These are phyloP conservation scores for Sporothrix phasma DNA, from an alignment of 2,329 filamentous ascomycete species.

Conservation along the genomic window DNA sequence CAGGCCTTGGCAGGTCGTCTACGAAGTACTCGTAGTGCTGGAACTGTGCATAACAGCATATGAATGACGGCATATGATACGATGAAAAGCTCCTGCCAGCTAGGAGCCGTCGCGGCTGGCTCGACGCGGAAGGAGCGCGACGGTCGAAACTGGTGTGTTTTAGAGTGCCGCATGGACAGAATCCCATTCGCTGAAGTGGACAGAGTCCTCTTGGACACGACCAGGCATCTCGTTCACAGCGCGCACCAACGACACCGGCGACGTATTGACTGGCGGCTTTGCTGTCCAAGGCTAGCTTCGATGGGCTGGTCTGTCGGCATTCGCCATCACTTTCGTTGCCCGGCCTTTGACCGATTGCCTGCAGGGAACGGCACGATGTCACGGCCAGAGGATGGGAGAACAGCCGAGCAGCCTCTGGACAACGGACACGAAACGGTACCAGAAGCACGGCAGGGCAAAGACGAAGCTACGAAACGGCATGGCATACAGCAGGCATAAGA, in stretches of 20 bases:
- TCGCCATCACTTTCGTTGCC: not conserved
- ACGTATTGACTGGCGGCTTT: not conserved
- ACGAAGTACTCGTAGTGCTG: too few relatives aligned
- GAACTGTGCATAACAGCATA: not conserved
- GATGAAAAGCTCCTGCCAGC: not conserved
- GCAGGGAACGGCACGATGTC: too few relatives aligned
- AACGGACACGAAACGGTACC: not conserved
- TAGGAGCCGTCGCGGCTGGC: not conserved
- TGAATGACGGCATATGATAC: too few relatives aligned
- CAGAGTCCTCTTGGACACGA: not conserved
- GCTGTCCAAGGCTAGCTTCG: conserved; percentile 5
- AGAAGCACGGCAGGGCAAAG: not conserved
- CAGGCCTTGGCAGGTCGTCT: conserved; percentile 1
- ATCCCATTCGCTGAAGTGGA: not conserved
- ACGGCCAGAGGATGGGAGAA: too few relatives aligned
- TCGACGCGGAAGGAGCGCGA: not conserved
- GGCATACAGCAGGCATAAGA: not conserved
- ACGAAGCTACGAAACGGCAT: not conserved
- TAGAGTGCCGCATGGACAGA: not conserved
- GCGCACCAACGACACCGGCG: too few relatives aligned
- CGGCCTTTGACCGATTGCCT: not conserved
- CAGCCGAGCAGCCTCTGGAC: too few relatives aligned
- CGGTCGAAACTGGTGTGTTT: not conserved
- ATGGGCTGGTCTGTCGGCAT: conserved; percentile 2
- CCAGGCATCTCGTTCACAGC: not conserved